A percentile compares a stretch with the other conserved stretches of the same genome.
Evolutionary conservation across 805 yeast genomes (phyloP).

Genomic region (Hagleromyces aurorensis): DNA sequence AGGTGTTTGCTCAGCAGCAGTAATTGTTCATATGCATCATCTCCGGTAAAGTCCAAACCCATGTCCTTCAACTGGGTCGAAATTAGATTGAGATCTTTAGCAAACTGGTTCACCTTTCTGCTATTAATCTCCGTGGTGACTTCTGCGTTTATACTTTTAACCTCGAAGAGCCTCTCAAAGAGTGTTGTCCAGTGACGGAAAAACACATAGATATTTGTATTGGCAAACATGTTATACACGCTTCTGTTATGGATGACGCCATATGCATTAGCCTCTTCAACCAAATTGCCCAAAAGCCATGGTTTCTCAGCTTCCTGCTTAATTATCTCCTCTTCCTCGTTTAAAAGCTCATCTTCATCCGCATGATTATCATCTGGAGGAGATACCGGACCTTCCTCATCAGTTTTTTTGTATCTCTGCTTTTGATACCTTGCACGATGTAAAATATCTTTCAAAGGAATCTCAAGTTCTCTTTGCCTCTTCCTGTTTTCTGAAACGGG

Average conservation of each 20-base stretch:
- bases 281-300: conserved; percentile 29
- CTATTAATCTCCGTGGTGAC: conserved; percentile 65
- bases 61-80: conserved; percentile 74
- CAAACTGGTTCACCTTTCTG: conserved; percentile 64
- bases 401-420: conserved; percentile 8
- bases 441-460: conserved; percentile 20
- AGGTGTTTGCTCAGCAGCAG: conserved; percentile 63
- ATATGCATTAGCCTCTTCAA: conserved; percentile 26
- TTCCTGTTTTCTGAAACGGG: conserved; percentile 20
- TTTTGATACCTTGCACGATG: conserved; percentile 36
- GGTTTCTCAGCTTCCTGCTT: conserved; percentile 28
- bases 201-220: conserved; percentile 82
- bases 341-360: conserved; percentile 21
- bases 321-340: conserved; percentile 30
- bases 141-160: conserved; percentile 60
- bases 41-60: conserved; percentile 66
- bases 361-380: conserved; percentile 10
- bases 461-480: conserved; percentile 25
- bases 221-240: conserved; percentile 73
- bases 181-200: conserved; percentile 78
- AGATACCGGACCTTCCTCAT: conserved; percentile 12
- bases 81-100: conserved; percentile 74
- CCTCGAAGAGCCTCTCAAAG: conserved; percentile 71
- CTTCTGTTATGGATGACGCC: conserved; percentile 36
- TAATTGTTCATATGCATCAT: conserved; percentile 71